Evolutionary conservation across 306 rosid genomes (phyloP), one percentile per base, ranked within the genome.

Genomic region (Prosopis cineraria): DNA sequence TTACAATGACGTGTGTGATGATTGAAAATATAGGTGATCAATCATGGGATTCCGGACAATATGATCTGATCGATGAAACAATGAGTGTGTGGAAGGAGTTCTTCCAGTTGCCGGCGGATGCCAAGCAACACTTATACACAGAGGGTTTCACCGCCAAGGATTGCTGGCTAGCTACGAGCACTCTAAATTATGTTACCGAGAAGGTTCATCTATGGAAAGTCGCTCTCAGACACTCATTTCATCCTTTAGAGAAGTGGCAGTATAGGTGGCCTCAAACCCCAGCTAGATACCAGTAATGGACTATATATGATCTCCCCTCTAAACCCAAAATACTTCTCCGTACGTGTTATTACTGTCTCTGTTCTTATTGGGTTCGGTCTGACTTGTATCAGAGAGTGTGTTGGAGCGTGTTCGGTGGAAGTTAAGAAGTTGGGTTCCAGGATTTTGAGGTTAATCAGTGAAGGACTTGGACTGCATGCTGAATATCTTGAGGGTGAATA

Each of bases 401-500:
- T 60, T 41, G 74, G 74, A 20, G 64, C 40, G 20, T 80, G 27
- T 24, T 74, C 76, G 6, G 45, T 16, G 44, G 75, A 16, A 53
- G 53, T 66, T 14, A 64, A 70, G 17, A 44, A 44, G 24, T 64
- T 79, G 29, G 45, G 6, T 7, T 64, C 68, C 13, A 73, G 20
- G 39, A n/a, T 60, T 22, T 47, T 79, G 77, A 34, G 48, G 17
- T 65, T 76, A 40, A 36, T 66, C 7, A 66, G 73, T 10, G 66
- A 76, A 48, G 80, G 73, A 7, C 53, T 47, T 30, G 72, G 63
- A 29, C 52, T 50, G 52, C 6, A 10, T 19, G 2, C 22, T 48
- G 80, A 66, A 14, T 84, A 72, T 72, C 72, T 84, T 67, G 84
- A 80, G 3, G 45, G 63, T 2, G 80, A 67, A 48, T 68, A 77